Evolutionary conservation across 108 stramenopile species (phyloP).

Genomic region (Nannochloropsis oceanica): DNA sequence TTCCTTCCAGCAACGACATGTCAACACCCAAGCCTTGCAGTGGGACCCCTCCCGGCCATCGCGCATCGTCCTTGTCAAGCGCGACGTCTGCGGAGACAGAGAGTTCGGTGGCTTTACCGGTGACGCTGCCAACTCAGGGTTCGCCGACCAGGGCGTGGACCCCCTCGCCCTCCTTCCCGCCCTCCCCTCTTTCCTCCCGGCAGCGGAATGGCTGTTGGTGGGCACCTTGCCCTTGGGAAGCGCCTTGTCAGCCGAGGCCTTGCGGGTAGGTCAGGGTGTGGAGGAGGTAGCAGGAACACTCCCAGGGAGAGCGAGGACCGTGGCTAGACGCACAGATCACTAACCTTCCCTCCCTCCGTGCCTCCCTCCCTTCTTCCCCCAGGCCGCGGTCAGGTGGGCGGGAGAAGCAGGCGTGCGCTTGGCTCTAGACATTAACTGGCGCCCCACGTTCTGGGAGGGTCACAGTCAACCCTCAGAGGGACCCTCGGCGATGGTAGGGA

Average conservation of each 20-base stretch:
- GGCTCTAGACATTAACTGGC: conserved; percentile 26
- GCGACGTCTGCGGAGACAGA: conserved; percentile 8
- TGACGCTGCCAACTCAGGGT: not conserved
- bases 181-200: not conserved
- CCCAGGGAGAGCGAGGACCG: too few species aligned
- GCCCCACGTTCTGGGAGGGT: conserved; percentile 24
- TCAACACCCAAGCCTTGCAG: too few species aligned
- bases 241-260: conserved; percentile 9
- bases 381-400: conserved; percentile 1
- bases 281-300: not conserved
- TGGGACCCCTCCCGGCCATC: not conserved
- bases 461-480: not conserved
- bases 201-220: conserved; percentile 18
- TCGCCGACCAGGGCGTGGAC: conserved; percentile 12
- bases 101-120: conserved; percentile 18
- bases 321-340: not conserved
- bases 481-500: not conserved
- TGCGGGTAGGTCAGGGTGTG: not conserved
- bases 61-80: conserved; percentile 6
- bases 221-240: conserved; percentile 23
- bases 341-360: not conserved
- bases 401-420: not conserved
- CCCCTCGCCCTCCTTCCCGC: not conserved
- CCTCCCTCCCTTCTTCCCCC: not conserved
- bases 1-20: not conserved